Conservation (phyloP, 805 yeast species). For the Schizosaccharomyces japonicus region DNA sequence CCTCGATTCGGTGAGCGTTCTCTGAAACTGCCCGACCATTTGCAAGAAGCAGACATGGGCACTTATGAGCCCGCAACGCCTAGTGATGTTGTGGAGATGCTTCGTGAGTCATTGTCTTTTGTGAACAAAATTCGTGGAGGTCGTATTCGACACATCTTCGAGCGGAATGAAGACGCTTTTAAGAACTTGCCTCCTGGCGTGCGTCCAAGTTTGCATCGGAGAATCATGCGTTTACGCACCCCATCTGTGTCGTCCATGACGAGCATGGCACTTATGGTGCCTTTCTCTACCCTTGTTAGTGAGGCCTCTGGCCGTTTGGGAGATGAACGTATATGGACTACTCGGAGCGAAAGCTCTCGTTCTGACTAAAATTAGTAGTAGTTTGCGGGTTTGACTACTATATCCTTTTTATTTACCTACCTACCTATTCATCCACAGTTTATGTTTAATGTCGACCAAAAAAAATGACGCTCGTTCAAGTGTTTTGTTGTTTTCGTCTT, state of each 20-base stretch:
- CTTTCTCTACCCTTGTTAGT: background rate
- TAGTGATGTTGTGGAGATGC: background rate
- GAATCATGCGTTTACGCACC: background rate
- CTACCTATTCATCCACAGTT: too few species aligned
- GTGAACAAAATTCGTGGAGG: background rate
- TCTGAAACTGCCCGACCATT: background rate
- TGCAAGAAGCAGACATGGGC: background rate
- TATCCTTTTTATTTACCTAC: too few species aligned
- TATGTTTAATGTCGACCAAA: too few species aligned
- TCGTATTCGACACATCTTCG: background rate
- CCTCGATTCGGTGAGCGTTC: background rate
- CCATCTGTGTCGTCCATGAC: slow-evolving; percentile 1
- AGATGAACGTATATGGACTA: background rate
- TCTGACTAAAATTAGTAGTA: too few species aligned
- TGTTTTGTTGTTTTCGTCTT: too few species aligned
- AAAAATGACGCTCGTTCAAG: too few species aligned
- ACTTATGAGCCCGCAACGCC: slow-evolving; percentile 3
- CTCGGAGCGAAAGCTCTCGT: background rate
- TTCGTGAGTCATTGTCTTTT: background rate
- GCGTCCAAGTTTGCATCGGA: background rate
- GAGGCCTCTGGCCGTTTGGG: slow-evolving; percentile 4
- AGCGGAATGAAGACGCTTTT: background rate
- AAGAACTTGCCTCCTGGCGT: background rate
- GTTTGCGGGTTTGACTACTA: too few species aligned
- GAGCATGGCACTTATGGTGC: slow-evolving; percentile 3